Evolutionary conservation across 805 yeast genomes (phyloP).

Genomic region (Nakazawaea pomicola): DNA sequence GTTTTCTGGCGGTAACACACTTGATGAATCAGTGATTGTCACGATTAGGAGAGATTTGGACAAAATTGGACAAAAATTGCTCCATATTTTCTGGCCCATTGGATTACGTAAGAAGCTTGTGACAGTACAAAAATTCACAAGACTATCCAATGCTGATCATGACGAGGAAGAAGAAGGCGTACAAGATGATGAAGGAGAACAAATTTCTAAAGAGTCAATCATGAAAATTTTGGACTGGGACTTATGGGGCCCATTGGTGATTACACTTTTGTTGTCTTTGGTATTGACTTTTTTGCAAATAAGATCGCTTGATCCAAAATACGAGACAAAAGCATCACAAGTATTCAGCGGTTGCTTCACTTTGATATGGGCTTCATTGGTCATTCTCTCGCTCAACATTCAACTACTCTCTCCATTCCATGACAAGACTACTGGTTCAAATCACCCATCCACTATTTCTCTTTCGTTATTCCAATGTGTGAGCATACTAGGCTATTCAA

Average conservation of each 20-base stretch:
- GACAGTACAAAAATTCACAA: slow-evolving; percentile 21
- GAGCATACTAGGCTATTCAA: slow-evolving; percentile 50
- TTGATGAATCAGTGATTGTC: slow-evolving; percentile 49
- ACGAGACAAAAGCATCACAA: slow-evolving; percentile 32
- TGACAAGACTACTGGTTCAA: slow-evolving; percentile 23
- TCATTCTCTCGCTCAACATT: slow-evolving; percentile 46
- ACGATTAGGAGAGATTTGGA: slow-evolving; percentile 36
- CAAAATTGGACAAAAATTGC: slow-evolving; percentile 28
- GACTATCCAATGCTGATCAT: slow-evolving; percentile 10
- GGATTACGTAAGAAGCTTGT: slow-evolving; percentile 25
- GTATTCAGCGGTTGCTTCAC: slow-evolving; percentile 52
- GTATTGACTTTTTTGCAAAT: slow-evolving; percentile 40
- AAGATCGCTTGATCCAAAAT: slow-evolving; percentile 22
- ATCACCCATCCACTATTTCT: slow-evolving; percentile 26
- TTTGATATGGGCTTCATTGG: slow-evolving; percentile 44
- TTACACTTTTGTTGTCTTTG: slow-evolving; percentile 43
- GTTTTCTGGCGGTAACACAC: slow-evolving; percentile 52
- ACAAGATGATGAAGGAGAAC: slow-evolving; percentile 21
- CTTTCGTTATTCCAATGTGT: slow-evolving; percentile 52
- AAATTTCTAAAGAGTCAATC: slow-evolving; percentile 28
- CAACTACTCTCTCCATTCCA: slow-evolving; percentile 48
- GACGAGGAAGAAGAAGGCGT: slow-evolving; percentile 14
- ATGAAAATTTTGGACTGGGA: slow-evolving; percentile 50
- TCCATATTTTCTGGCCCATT: slow-evolving; percentile 33
- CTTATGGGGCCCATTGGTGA: slow-evolving; percentile 57